A percentile compares a stretch with the other conserved stretches of the same genome.
phyloP scores from a whole-genome alignment of 441 rosid species.

The Gossypium aridum region DNA sequence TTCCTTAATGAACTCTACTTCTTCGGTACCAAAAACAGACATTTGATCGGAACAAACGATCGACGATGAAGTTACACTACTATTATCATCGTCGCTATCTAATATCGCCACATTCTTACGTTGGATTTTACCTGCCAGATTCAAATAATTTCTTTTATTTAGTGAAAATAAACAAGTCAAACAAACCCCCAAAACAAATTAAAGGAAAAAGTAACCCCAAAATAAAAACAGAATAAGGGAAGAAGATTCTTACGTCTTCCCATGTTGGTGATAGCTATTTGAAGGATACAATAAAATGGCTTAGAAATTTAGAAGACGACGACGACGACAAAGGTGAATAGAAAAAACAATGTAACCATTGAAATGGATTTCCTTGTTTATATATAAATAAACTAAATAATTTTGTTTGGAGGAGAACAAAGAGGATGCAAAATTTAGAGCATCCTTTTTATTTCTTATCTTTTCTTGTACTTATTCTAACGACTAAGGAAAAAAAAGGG shows the following conservation, averaged over 20 bases:
- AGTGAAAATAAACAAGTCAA: background rate
- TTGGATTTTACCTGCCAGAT: conserved; percentile 40
- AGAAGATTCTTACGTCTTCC: conserved; percentile 51
- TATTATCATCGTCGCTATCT: conserved; percentile 66
- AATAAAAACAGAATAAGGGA: background rate
- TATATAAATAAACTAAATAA: background rate
- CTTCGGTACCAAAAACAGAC: conserved; percentile 45
- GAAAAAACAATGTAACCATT: conserved; percentile 48
- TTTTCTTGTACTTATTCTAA: too few relatives aligned
- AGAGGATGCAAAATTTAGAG: background rate
- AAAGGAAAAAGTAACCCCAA: background rate
- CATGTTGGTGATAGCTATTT: conserved; percentile 29
- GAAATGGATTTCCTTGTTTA: conserved; percentile 9
- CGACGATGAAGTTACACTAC: conserved; percentile 69
- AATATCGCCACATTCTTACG: conserved; percentile 48
- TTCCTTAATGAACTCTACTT: conserved; percentile 52
- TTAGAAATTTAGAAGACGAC: background rate
- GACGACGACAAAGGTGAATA: conserved; percentile 16
- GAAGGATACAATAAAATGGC: too few relatives aligned
- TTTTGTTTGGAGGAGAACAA: background rate
- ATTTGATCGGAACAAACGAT: conserved; percentile 50
- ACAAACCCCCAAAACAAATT: background rate
- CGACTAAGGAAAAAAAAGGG: too few relatives aligned
- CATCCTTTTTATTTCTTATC: background rate
- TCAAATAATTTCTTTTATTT: background rate